Evolutionary conservation across 1,139 yeast genomes (phyloP).

Genomic region (Geotrichum histeridarum): DNA sequence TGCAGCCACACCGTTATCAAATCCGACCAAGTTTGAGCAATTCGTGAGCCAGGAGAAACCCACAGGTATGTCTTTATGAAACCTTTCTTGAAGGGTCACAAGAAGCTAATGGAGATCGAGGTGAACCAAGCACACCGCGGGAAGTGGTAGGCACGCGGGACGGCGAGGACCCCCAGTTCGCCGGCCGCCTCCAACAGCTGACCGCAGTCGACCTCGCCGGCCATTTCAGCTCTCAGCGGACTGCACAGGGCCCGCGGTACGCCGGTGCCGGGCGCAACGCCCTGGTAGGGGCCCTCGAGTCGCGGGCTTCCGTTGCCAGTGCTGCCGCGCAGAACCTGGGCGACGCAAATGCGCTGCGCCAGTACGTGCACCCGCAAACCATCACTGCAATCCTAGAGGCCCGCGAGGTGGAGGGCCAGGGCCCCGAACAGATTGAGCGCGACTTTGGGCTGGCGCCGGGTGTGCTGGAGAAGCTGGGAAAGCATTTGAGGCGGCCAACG

Average conservation of each 20-base stretch:
- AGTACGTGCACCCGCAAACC: slow-evolving; percentile 22
- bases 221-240: slow-evolving; percentile 7
- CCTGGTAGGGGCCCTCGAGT: slow-evolving; percentile 3
- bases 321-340: slow-evolving; percentile 1
- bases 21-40: slow-evolving; percentile 10
- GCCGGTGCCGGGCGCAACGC: background rate
- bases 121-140: background rate
- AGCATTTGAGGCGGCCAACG: slow-evolving; percentile 10
- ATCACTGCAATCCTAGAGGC: slow-evolving; percentile 24
- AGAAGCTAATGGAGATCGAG: background rate
- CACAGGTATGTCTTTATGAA: background rate
- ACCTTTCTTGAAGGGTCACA: background rate
- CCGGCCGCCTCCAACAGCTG: slow-evolving; percentile 10
- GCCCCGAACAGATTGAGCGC: slow-evolving; percentile 17
- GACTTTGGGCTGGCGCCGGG: slow-evolving; percentile 20
- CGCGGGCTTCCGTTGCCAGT: background rate
- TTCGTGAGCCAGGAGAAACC: slow-evolving; percentile 4
- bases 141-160: background rate
- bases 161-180: slow-evolving; percentile 10
- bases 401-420: slow-evolving; percentile 22
- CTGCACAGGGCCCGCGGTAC: background rate
- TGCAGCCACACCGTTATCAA: background rate
- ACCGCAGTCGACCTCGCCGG: slow-evolving; percentile 8
- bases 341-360: background rate
- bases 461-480: slow-evolving; percentile 19